Evolutionary conservation across 805 yeast genomes (phyloP).

Genomic region (Candida nonsorbophila): DNA sequence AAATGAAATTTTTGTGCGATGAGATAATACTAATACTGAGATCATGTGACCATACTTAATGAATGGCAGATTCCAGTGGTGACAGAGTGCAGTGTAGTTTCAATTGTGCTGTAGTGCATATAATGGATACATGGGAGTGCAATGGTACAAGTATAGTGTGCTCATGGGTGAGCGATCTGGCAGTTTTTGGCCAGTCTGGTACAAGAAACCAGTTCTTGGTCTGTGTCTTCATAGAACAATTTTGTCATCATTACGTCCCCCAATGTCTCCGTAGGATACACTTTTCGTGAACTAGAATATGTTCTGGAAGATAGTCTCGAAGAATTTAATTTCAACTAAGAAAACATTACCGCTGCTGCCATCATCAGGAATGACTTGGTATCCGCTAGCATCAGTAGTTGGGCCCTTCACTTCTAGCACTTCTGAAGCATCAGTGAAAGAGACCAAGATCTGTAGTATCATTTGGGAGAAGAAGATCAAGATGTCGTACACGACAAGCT

Average conservation of each 20-base stretch:
- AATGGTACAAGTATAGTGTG: too few relatives aligned
- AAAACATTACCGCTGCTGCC: conserved; percentile 37
- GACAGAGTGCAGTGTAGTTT: too few relatives aligned
- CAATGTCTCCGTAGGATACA: neutral
- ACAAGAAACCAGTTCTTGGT: too few relatives aligned
- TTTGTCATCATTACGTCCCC: too few relatives aligned
- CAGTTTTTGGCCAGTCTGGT: too few relatives aligned
- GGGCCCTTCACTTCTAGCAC: conserved; percentile 13
- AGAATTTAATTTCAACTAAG: conserved; percentile 20
- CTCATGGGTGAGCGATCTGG: too few relatives aligned
- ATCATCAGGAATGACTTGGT: conserved; percentile 12
- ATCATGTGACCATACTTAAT: neutral
- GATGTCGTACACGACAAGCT: conserved; percentile 22
- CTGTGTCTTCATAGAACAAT: too few relatives aligned
- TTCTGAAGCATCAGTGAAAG: conserved; percentile 24
- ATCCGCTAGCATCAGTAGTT: neutral
- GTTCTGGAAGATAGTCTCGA: conserved; percentile 5
- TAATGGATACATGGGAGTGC: too few relatives aligned
- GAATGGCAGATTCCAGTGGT: conserved; percentile 1
- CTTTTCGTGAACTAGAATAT: neutral
- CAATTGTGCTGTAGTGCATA: too few relatives aligned
- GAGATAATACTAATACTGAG: neutral
- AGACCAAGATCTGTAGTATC: conserved; percentile 26
- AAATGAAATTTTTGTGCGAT: neutral
- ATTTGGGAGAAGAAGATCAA: conserved; percentile 21